phyloP scores from a whole-genome alignment of 2,329 filamentous ascomycete species.

The Didymella lethalis region DNA sequence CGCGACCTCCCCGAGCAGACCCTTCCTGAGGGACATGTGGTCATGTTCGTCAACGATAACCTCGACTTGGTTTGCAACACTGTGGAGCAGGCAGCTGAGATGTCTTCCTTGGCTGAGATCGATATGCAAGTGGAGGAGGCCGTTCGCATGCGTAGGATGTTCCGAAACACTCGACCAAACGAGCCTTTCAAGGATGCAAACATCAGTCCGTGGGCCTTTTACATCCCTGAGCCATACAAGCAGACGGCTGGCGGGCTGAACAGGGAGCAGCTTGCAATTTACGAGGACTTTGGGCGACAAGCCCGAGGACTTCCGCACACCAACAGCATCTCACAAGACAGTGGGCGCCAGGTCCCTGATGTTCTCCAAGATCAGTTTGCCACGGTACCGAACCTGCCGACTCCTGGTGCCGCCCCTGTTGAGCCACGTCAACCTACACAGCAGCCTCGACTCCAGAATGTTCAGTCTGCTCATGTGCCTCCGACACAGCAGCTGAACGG shows the following conservation, averaged over 20 bases:
- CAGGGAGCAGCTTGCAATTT: constrained; percentile 90
- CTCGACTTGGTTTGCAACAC: constrained; percentile 91
- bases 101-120: constrained; percentile 91
- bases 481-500: constrained; percentile 64
- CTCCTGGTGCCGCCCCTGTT: constrained; percentile 68
- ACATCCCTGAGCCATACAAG: constrained; percentile 92
- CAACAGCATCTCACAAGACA: constrained; percentile 65
- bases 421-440: constrained; percentile 66
- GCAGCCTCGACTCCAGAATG: constrained; percentile 52
- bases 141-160: constrained; percentile 77
- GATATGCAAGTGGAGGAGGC: constrained; percentile 89
- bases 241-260: constrained; percentile 84
- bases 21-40: constrained; percentile 90
- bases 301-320: constrained; percentile 70
- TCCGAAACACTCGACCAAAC: constrained; percentile 76
- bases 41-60: constrained; percentile 99
- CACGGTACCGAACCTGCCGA: constrained; percentile 67
- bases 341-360: constrained; percentile 67
- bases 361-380: constrained; percentile 69
- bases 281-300: constrained; percentile 93
- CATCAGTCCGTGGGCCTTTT: constrained; percentile 89
- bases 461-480: constrained; percentile 45
- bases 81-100: constrained; percentile 94
- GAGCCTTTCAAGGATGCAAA: constrained; percentile 84
- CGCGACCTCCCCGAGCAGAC: constrained; percentile 70